Evolutionary conservation across 1,284 basidiomycete genomes (phyloP).

Genomic region (Salmacisia buchloeana): DNA sequence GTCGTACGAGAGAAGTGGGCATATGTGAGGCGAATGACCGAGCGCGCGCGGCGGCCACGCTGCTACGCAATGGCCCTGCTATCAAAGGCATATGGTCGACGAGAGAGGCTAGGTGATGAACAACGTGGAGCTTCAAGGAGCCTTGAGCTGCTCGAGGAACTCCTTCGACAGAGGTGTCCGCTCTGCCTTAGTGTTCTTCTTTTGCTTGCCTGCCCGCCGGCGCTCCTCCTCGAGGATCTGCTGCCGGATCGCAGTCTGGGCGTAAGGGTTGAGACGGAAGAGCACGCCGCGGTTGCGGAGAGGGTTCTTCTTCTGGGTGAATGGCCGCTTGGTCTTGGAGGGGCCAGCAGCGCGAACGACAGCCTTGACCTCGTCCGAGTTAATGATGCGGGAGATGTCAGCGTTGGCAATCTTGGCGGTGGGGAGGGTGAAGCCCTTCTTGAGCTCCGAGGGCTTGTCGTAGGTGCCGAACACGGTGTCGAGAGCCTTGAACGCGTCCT

Average conservation of each 20-base stretch:
- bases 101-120: background rate
- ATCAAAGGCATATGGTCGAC: background rate
- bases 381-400: constrained; percentile 95
- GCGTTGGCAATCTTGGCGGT: constrained; percentile 90
- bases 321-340: constrained; percentile 80
- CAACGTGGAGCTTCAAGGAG: constrained; percentile 60
- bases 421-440: constrained; percentile 64
- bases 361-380: constrained; percentile 61
- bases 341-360: constrained; percentile 81
- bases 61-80: too few species aligned
- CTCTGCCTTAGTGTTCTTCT: constrained; percentile 32
- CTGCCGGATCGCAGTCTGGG: constrained; percentile 56
- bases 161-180: constrained; percentile 65
- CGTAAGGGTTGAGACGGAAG: constrained; percentile 99
- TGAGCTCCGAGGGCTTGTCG: constrained; percentile 72
- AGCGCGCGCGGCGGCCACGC: background rate
- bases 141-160: constrained; percentile 79
- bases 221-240: constrained; percentile 43
- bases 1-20: background rate
- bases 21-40: background rate
- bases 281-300: constrained; percentile 83
- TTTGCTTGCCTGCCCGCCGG: constrained; percentile 40
- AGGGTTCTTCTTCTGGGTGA: constrained; percentile 99
- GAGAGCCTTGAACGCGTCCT: constrained; percentile 83
- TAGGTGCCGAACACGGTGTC: constrained; percentile 93